phyloP scores from a whole-genome alignment of 2,329 filamentous ascomycete species.

The Hymenoscyphus scutula region DNA sequence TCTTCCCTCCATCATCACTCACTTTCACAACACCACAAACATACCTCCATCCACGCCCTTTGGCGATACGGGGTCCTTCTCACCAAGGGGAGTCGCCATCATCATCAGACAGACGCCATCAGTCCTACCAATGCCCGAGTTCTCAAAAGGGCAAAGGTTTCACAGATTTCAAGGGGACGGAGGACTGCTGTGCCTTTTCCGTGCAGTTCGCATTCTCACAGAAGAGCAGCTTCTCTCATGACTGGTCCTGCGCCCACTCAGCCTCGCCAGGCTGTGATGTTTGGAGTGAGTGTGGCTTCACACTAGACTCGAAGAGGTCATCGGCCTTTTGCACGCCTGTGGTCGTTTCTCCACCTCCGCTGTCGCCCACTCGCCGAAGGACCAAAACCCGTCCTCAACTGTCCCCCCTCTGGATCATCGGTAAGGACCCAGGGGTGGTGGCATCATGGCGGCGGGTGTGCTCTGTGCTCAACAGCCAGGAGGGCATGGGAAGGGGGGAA shows the following conservation, averaged over 20 bases:
- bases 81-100: not conserved
- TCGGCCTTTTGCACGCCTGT: not conserved
- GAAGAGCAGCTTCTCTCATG: not conserved
- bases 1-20: not conserved
- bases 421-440: not conserved
- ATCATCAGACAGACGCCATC: not conserved
- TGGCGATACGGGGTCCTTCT: not conserved
- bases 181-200: slow-evolving; percentile 10
- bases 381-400: not conserved
- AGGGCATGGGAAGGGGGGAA: not conserved
- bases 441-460: not conserved
- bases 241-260: not conserved
- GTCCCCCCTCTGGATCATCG: not conserved
- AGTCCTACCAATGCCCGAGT: not conserved
- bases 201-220: slow-evolving; percentile 7
- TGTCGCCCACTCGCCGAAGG: not conserved
- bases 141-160: not conserved
- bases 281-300: not conserved
- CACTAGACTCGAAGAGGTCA: not conserved
- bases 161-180: not conserved
- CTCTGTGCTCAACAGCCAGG: not conserved
- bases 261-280: not conserved
- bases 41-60: not conserved
- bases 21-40: too few relatives aligned
- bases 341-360: too few relatives aligned